phyloP scores from a whole-genome alignment of 2,329 filamentous ascomycete species.

The Celoporthe dispersa region DNA sequence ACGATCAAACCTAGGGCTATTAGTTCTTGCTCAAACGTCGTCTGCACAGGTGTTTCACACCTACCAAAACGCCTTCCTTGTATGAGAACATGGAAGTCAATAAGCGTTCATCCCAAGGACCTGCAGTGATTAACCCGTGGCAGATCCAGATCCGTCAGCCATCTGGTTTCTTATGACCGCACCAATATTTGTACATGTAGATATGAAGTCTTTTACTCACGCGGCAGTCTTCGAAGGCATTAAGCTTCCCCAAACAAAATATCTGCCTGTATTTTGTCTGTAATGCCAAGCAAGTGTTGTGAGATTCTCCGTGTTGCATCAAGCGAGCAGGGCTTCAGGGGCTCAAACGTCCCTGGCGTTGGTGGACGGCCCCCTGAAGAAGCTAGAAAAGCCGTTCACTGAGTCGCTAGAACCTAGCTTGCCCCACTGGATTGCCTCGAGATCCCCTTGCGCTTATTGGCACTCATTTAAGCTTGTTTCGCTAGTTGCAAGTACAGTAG shows the following conservation, averaged over 20 bases:
- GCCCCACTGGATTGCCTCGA: not conserved
- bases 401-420: not conserved
- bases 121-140: not conserved
- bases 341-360: slow-evolving; percentile 5
- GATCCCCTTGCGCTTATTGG: not conserved
- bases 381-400: not conserved
- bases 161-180: not conserved
- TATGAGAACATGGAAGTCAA: not conserved
- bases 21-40: not conserved
- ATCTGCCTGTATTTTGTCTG: not conserved
- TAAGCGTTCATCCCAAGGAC: not conserved
- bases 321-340: not conserved
- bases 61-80: not conserved
- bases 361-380: not conserved
- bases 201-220: not conserved
- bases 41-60: not conserved
- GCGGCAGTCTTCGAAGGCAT: not conserved
- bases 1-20: not conserved
- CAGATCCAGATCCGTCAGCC: not conserved
- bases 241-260: too few relatives aligned
- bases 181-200: not conserved
- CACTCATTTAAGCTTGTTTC: not conserved
- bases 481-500: not conserved
- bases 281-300: slow-evolving; percentile 8
- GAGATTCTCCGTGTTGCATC: slow-evolving; percentile 6